These are phyloP conservation scores for Penicillium macrosclerotiorum DNA, from an alignment of 495 filamentous ascomycete genomes.

Conservation along the genomic window DNA sequence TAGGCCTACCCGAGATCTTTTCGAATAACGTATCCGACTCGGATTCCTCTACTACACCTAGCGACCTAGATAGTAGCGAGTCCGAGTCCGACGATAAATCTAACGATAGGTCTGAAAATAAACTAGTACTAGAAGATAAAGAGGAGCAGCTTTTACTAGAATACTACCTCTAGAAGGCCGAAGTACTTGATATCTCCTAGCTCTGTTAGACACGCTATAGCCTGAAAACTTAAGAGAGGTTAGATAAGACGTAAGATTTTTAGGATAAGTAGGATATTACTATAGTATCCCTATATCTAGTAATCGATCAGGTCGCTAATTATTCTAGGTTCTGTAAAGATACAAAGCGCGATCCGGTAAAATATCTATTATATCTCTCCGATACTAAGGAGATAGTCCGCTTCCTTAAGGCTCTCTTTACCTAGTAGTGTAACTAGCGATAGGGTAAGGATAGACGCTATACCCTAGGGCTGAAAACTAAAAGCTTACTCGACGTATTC, in stretches of 20 bases:
- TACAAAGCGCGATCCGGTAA: constrained; percentile 16
- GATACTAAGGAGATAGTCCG: constrained; percentile 26
- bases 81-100: no score
- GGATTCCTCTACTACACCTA: constrained; percentile 8
- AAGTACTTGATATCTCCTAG: constrained; percentile 29
- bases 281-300: neutral
- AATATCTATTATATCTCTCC: constrained; percentile 24
- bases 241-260: constrained; percentile 25
- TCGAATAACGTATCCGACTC: constrained; percentile 10
- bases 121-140: constrained; percentile 24
- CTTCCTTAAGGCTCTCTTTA: constrained; percentile 20
- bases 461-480: constrained; percentile 26
- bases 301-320: constrained; percentile 10
- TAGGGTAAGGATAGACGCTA: constrained; percentile 32
- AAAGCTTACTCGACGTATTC: constrained; percentile 34
- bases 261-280: constrained; percentile 23
- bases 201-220: constrained; percentile 34
- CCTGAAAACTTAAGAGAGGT: constrained; percentile 18
- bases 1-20: constrained; percentile 7
- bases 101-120: constrained; percentile 16
- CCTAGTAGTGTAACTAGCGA: constrained; percentile 27
- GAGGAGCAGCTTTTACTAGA: constrained; percentile 25
- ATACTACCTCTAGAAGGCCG: constrained; percentile 26
- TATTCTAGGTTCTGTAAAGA: constrained; percentile 22
- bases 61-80: constrained; percentile 7